A percentile compares a stretch with the other conserved stretches of the same genome.
Conservation (phyloP, 2,329 filamentous ascomycete species). For the Phaeosphaeria sp. region DNA sequence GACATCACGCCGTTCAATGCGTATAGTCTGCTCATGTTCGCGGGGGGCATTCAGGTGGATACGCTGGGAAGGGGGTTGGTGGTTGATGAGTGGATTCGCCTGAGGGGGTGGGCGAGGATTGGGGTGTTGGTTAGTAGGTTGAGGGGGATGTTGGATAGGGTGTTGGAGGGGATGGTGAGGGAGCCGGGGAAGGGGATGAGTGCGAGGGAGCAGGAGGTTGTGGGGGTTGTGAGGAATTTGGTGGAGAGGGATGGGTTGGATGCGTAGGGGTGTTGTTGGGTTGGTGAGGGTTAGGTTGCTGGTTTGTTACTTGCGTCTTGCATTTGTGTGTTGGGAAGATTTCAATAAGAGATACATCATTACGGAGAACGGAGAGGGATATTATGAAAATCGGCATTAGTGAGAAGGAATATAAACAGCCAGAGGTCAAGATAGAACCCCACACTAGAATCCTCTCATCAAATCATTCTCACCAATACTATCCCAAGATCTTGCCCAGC, state of each 20-base stretch:
- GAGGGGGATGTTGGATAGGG: conserved; percentile 83
- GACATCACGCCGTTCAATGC: conserved; percentile 94
- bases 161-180: conserved; percentile 82
- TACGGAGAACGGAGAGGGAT: too few species aligned
- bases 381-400: too few species aligned
- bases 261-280: conserved; percentile 31
- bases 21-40: conserved; percentile 87
- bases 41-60: conserved; percentile 83
- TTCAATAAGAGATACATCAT: too few species aligned
- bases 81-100: conserved; percentile 86
- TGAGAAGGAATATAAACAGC: too few species aligned
- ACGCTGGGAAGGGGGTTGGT: conserved; percentile 85
- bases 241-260: conserved; percentile 91
- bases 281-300: too few species aligned
- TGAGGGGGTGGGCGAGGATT: conserved; percentile 93
- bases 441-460: too few species aligned
- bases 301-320: too few species aligned
- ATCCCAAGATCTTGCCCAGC: too few species aligned
- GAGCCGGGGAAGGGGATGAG: conserved; percentile 68
- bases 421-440: too few species aligned
- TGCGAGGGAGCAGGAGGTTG: conserved; percentile 64
- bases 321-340: too few species aligned
- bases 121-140: conserved; percentile 86
- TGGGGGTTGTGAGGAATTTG: conserved; percentile 77
- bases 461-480: too few species aligned